phyloP scores from a whole-genome alignment of 345 rosid genomes.

The Hibiscus syriacus region DNA sequence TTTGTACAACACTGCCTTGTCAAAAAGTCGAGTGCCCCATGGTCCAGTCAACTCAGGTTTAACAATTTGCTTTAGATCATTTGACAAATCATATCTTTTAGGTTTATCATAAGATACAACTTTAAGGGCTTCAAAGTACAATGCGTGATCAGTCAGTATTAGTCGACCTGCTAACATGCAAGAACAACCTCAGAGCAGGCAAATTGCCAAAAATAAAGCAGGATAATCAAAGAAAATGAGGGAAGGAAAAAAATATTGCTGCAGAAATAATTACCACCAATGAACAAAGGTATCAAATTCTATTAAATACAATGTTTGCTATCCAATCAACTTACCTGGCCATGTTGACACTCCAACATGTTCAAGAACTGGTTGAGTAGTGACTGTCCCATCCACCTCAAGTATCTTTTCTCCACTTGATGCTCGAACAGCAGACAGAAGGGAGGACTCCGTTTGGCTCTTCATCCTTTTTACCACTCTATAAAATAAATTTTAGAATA shows the following conservation, averaged over 20 bases:
- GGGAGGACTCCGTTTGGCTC: slow-evolving; percentile 74
- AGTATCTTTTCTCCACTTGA: slow-evolving; percentile 68
- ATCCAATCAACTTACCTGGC: slow-evolving; percentile 40
- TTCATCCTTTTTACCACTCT: slow-evolving; percentile 83
- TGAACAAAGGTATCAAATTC: neutral
- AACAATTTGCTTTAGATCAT: too few relatives aligned
- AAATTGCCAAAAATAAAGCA: neutral
- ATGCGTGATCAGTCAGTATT: slow-evolving; percentile 78
- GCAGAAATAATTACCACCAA: neutral
- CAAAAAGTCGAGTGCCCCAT: too few relatives aligned
- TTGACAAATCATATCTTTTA: too few relatives aligned
- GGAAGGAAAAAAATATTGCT: neutral
- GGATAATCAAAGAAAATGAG: neutral
- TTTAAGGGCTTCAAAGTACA: slow-evolving; percentile 90
- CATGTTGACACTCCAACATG: too few relatives aligned
- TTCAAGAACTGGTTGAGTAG: too few relatives aligned
- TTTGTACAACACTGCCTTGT: too few relatives aligned
- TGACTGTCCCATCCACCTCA: too few relatives aligned
- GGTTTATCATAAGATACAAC: too few relatives aligned
- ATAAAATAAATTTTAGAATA: slow-evolving; percentile 12
- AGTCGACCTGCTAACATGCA: slow-evolving; percentile 56
- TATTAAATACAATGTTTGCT: neutral
- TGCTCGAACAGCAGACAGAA: slow-evolving; percentile 59
- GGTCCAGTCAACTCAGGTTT: too few relatives aligned
- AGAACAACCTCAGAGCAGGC: neutral